phyloP scores from a whole-genome alignment of 2,329 filamentous ascomycete species.

The Lojkania enalia region DNA sequence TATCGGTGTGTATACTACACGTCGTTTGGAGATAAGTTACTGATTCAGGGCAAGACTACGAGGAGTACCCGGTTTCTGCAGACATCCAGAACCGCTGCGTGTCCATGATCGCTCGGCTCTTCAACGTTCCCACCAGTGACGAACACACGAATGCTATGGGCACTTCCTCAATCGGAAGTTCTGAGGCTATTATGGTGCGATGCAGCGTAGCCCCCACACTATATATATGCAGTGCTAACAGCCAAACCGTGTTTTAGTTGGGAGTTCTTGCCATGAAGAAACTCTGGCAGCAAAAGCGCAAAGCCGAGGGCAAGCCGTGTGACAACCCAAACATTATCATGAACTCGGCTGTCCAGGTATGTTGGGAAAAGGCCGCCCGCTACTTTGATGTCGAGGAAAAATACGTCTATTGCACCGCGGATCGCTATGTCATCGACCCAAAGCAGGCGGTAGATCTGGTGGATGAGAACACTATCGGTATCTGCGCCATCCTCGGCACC shows the following conservation, averaged over 20 bases:
- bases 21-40: background rate
- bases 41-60: slow-evolving; percentile 38
- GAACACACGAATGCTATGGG: slow-evolving; percentile 71
- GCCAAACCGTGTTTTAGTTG: slow-evolving; percentile 49
- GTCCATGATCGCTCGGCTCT: slow-evolving; percentile 71
- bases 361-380: slow-evolving; percentile 83
- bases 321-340: slow-evolving; percentile 91
- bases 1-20: slow-evolving; percentile 39
- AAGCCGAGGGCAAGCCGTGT: slow-evolving; percentile 77
- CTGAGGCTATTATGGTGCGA: slow-evolving; percentile 57
- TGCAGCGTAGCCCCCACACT: background rate
- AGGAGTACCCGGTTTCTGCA: slow-evolving; percentile 55
- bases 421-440: slow-evolving; percentile 66
- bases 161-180: slow-evolving; percentile 86
- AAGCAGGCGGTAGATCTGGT: slow-evolving; percentile 63
- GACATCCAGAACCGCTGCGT: slow-evolving; percentile 72
- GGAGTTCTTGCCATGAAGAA: slow-evolving; percentile 91
- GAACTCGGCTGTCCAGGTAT: slow-evolving; percentile 94
- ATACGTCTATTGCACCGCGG: slow-evolving; percentile 66
- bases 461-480: slow-evolving; percentile 80
- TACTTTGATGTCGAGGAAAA: slow-evolving; percentile 95
- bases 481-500: slow-evolving; percentile 86
- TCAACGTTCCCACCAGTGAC: slow-evolving; percentile 70
- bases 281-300: slow-evolving; percentile 85
- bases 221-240: background rate